Percentiles rank a stretch among this genome's conserved stretches.
These are phyloP conservation scores for Penicillium decumbens DNA, from an alignment of 2,329 filamentous ascomycete species.

Conservation along the genomic window DNA sequence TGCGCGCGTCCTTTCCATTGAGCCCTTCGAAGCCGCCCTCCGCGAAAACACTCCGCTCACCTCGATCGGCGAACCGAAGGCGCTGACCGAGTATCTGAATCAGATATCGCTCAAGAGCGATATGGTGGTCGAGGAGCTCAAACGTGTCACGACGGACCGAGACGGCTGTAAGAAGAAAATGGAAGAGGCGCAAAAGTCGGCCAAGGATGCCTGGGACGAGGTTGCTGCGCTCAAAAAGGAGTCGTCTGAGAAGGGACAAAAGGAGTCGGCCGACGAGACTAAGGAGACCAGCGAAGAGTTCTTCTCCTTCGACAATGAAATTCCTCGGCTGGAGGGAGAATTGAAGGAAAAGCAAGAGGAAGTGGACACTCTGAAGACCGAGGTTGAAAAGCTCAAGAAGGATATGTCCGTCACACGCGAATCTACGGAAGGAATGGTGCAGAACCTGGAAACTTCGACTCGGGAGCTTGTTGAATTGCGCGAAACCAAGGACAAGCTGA, in stretches of 20 bases:
- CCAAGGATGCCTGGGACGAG: constrained; percentile 61
- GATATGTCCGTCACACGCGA: constrained; percentile 70
- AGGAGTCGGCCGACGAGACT: constrained; percentile 16
- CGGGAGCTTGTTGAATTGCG: constrained; percentile 56
- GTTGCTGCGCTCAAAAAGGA: constrained; percentile 52
- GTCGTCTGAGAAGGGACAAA: constrained; percentile 4
- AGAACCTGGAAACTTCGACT: constrained; percentile 63
- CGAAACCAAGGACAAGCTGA: constrained; percentile 50
- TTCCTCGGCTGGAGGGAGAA: constrained; percentile 73
- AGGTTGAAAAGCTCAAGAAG: constrained; percentile 63
- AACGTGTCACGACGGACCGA: constrained; percentile 75
- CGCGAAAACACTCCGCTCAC: constrained; percentile 89
- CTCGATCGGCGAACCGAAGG: constrained; percentile 77
- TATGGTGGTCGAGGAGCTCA: constrained; percentile 92
- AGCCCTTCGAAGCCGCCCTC: constrained; percentile 85
- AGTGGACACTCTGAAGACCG: constrained; percentile 63
- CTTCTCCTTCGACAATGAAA: constrained; percentile 87
- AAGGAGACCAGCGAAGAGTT: constrained; percentile 61
- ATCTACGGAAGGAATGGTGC: constrained; percentile 61
- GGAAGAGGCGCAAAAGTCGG: constrained; percentile 62
- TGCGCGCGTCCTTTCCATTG: constrained; percentile 76
- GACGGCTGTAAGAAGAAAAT: constrained; percentile 74
- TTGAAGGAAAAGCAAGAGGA: constrained; percentile 65
- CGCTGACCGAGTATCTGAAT: constrained; percentile 83
- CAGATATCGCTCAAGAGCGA: constrained; percentile 80